Evolutionary conservation across 176 grass and related monocot species (phyloP).

Genomic region (Sorghum bicolor): DNA sequence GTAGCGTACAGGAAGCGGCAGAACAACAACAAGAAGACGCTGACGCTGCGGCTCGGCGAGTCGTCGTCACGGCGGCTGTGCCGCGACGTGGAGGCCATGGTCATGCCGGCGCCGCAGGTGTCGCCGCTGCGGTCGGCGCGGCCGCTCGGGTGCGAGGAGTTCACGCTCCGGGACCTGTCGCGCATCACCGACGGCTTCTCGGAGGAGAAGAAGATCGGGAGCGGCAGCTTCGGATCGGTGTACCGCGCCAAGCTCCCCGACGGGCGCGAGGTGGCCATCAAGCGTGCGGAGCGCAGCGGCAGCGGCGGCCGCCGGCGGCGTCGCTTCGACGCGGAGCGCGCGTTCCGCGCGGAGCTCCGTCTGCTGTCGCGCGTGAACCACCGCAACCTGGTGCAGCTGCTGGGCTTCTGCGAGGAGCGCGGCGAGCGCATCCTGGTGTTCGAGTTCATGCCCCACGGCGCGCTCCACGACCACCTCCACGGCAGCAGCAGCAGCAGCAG

Average conservation of each 20-base stretch:
- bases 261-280: slow-evolving; percentile 70
- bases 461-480: slow-evolving; percentile 86
- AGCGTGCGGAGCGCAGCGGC: slow-evolving; percentile 48
- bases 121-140: slow-evolving; percentile 6
- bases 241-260: slow-evolving; percentile 69
- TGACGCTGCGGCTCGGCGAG: slow-evolving; percentile 24
- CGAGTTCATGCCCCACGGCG: slow-evolving; percentile 83
- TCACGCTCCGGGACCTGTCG: slow-evolving; percentile 48
- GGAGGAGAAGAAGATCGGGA: slow-evolving; percentile 57
- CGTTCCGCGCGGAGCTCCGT: slow-evolving; percentile 71
- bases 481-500: neutral
- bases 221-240: slow-evolving; percentile 81
- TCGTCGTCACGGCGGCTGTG: neutral
- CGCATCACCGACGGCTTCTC: slow-evolving; percentile 55
- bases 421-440: slow-evolving; percentile 78
- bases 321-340: slow-evolving; percentile 46
- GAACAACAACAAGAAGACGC: neutral
- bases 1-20: slow-evolving; percentile 10
- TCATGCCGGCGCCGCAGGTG: slow-evolving; percentile 10
- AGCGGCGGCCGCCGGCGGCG: neutral
- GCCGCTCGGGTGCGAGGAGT: slow-evolving; percentile 58
- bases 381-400: slow-evolving; percentile 72
- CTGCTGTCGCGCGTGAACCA: slow-evolving; percentile 83
- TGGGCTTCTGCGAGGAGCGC: slow-evolving; percentile 72
- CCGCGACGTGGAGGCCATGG: slow-evolving; percentile 11